A percentile compares a stretch with the other conserved stretches of the same genome.
Conservation (phyloP, 2,329 filamentous ascomycete species). For the Plenodomus lindquistii region DNA sequence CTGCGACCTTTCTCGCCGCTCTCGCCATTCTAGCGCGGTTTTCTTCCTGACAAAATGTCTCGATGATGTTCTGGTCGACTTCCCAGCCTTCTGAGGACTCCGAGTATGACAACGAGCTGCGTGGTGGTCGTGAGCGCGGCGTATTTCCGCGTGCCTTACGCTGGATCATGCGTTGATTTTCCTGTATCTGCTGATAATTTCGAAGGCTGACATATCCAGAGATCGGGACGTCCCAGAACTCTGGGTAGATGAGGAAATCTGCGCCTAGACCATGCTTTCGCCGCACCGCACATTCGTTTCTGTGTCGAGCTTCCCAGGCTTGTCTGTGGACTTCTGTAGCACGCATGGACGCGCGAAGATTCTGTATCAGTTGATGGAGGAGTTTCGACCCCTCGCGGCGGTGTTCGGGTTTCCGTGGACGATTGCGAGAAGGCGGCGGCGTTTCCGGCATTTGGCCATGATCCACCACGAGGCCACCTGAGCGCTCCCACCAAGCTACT, state of each 20-base stretch:
- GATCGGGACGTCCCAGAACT: conserved; percentile 26
- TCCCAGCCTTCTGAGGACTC: conserved; percentile 19
- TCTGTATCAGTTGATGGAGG: conserved; percentile 15
- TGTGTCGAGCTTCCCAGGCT: conserved; percentile 15
- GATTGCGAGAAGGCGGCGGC: conserved; percentile 3
- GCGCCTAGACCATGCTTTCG: conserved; percentile 22
- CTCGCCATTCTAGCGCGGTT: conserved; percentile 14
- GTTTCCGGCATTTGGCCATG: conserved; percentile 3
- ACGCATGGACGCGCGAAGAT: conserved; percentile 7
- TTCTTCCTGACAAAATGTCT: conserved; percentile 13
- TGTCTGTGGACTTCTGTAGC: conserved; percentile 6
- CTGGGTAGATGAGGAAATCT: conserved; percentile 12
- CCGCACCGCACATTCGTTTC: conserved; percentile 25
- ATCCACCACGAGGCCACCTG: conserved; percentile 12
- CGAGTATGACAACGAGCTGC: conserved; percentile 27
- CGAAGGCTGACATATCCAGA: conserved; percentile 9
- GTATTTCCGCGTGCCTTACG: conserved; percentile 18
- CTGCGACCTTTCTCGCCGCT: conserved; percentile 12
- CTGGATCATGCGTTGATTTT: conserved; percentile 9
- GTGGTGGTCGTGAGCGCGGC: conserved; percentile 14
- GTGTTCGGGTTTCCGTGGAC: background rate
- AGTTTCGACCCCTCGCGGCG: conserved; percentile 5
- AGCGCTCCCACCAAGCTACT: conserved; percentile 31
- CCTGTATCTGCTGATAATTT: conserved; percentile 3
- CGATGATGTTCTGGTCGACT: conserved; percentile 10